Evolutionary conservation across 1,284 basidiomycete genomes (phyloP).

Genomic region (Heterobasidion irregulare): DNA sequence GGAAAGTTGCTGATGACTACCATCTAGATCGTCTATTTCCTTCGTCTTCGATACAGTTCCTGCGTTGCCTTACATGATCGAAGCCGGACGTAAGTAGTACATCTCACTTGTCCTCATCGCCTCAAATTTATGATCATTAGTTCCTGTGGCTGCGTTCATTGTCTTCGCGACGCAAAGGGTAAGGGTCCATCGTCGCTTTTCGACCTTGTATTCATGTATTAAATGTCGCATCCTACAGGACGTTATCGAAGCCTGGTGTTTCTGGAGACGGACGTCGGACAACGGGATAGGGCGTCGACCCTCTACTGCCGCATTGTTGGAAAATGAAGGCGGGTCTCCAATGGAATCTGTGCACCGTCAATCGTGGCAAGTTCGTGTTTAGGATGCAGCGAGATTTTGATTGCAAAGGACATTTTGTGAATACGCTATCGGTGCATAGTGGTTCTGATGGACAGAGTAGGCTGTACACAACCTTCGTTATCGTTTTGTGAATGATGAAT

Average conservation of each 20-base stretch:
- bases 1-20: conserved; percentile 1
- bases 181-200: conserved; percentile 3
- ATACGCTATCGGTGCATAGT: too few relatives aligned
- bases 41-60: conserved; percentile 25
- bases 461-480: too few relatives aligned
- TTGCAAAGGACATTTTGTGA: too few relatives aligned
- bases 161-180: conserved; percentile 42
- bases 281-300: not conserved
- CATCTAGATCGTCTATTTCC: conserved; percentile 29
- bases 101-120: not conserved
- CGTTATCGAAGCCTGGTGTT: conserved; percentile 25
- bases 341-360: not conserved
- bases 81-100: conserved; percentile 35
- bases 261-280: conserved; percentile 15
- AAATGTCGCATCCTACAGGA: conserved; percentile 20
- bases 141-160: conserved; percentile 35
- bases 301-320: not conserved
- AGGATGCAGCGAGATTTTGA: too few relatives aligned
- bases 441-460: too few relatives aligned
- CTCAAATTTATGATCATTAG: conserved; percentile 14
- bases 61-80: conserved; percentile 38
- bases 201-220: not conserved
- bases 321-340: not conserved
- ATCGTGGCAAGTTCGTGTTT: too few relatives aligned
- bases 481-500: too few relatives aligned